These are phyloP conservation scores for Flaveria brownii DNA, from an alignment of 129 eudicot genomes.

Conservation along the genomic window DNA sequence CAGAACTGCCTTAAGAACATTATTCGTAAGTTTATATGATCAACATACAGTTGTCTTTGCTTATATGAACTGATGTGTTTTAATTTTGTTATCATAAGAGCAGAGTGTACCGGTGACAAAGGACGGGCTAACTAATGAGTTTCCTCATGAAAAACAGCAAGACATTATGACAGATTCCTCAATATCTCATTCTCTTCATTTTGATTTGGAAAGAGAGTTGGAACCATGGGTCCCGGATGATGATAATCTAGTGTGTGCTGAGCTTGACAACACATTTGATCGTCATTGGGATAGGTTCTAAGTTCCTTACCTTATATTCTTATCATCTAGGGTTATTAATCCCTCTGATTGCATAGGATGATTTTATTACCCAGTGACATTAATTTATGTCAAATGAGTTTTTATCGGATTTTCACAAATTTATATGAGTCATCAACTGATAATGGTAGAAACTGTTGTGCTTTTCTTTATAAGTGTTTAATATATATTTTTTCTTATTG, in stretches of 20 bases:
- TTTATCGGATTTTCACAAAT: background rate
- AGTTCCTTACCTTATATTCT: background rate
- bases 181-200: constrained; percentile 68
- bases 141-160: constrained; percentile 53
- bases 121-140: constrained; percentile 60
- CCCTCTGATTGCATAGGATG: background rate
- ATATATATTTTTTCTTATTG: background rate
- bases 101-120: constrained; percentile 69
- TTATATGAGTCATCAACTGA: background rate
- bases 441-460: background rate
- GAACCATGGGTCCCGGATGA: constrained; percentile 92
- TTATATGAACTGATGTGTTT: constrained; percentile 7
- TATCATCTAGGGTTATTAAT: background rate
- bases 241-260: constrained; percentile 61
- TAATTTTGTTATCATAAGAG: constrained; percentile 31
- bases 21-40: background rate
- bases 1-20: background rate
- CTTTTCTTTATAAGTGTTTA: background rate
- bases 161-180: constrained; percentile 81
- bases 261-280: constrained; percentile 79
- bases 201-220: constrained; percentile 70
- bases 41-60: background rate
- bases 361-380: background rate
- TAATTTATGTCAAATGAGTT: too few species aligned
- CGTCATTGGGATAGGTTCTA: constrained; percentile 72